phyloP scores from a whole-genome alignment of 2,329 filamentous ascomycete genomes.

The Leptoxyphium fumago region DNA sequence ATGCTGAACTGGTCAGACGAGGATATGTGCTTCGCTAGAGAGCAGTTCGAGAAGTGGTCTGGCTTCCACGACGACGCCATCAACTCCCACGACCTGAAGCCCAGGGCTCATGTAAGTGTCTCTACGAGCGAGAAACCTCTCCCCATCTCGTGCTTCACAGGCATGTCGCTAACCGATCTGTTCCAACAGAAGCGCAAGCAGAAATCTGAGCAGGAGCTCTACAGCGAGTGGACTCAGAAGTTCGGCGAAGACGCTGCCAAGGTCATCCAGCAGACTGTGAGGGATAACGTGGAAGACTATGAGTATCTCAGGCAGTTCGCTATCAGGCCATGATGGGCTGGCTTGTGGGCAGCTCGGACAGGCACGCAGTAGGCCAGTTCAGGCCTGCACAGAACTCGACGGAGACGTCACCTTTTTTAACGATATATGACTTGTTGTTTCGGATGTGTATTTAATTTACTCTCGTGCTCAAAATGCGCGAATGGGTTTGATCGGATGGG shows the following conservation, averaged over 20 bases:
- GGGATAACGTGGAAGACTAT: constrained; percentile 59
- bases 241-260: constrained; percentile 58
- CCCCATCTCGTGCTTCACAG: constrained; percentile 1
- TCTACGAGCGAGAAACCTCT: constrained; percentile 1
- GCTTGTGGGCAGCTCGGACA: too few relatives aligned
- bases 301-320: constrained; percentile 71
- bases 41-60: constrained; percentile 88
- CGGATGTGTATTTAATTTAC: too few relatives aligned
- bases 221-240: constrained; percentile 58
- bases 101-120: constrained; percentile 45
- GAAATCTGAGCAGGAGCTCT: constrained; percentile 50
- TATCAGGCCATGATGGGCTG: constrained; percentile 25
- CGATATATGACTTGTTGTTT: too few relatives aligned
- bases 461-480: too few relatives aligned
- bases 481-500: too few relatives aligned
- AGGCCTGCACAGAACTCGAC: too few relatives aligned
- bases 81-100: constrained; percentile 59
- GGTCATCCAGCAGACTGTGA: constrained; percentile 54
- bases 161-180: constrained; percentile 1
- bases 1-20: constrained; percentile 69
- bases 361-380: too few relatives aligned
- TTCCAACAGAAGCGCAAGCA: constrained; percentile 41
- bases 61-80: constrained; percentile 96
- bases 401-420: too few relatives aligned
- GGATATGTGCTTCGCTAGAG: constrained; percentile 51